Percentiles rank a stretch among this genome's conserved stretches.
These are phyloP conservation scores for Eutypa lata DNA, from an alignment of 2,329 filamentous ascomycete species.

Conservation along the genomic window DNA sequence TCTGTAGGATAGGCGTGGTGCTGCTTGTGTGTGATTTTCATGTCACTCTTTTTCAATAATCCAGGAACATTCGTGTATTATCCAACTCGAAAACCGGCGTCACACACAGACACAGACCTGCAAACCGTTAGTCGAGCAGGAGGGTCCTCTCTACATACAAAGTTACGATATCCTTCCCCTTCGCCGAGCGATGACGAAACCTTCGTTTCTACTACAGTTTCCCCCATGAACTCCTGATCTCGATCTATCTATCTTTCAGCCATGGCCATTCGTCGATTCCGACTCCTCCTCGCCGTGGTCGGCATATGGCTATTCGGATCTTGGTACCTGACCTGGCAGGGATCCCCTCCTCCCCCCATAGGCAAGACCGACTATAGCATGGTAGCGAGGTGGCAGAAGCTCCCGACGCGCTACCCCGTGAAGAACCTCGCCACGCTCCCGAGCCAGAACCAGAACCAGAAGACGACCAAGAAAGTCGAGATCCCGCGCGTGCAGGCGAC, in stretches of 20 bases:
- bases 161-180: background rate
- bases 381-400: conserved; percentile 29
- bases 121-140: too few species aligned
- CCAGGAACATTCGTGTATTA: too few species aligned
- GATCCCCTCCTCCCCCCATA: too few species aligned
- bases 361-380: conserved; percentile 1
- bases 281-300: conserved; percentile 25
- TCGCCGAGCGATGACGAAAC: background rate
- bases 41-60: too few species aligned
- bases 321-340: conserved; percentile 28
- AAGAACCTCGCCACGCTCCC: conserved; percentile 32
- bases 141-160: too few species aligned
- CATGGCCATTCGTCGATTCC: conserved; percentile 28
- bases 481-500: conserved; percentile 60
- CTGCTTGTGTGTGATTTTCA: too few species aligned
- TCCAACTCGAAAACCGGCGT: too few species aligned
- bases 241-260: background rate
- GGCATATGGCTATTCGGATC: conserved; percentile 26
- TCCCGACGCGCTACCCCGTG: conserved; percentile 33
- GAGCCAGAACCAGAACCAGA: too few species aligned
- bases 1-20: too few species aligned
- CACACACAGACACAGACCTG: too few species aligned
- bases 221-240: background rate
- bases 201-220: background rate
- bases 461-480: conserved; percentile 39